Evolutionary conservation across 2,329 filamentous ascomycete genomes (phyloP), one percentile per base, ranked within the genome.

Genomic region (Aspergillus piperis): DNA sequence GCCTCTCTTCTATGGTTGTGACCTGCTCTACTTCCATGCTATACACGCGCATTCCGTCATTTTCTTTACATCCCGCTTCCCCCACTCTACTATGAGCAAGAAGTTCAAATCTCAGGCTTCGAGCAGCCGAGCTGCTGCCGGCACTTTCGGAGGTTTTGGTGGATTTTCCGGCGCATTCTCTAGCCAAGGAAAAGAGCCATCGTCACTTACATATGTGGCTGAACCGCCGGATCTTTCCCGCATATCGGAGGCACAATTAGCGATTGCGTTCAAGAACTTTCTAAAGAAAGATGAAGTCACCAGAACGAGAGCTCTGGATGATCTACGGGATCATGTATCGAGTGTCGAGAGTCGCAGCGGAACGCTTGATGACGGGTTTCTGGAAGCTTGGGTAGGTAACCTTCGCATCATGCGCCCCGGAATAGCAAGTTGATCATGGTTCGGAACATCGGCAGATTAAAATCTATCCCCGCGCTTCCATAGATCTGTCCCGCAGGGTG

Each of bases 251-350:
- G 84, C 92, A 7, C 90, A 95, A 70, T 82, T 94, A 39, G 87
- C 94, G 39, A 92, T 98, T 13, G 87, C 88, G n/a, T 91, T 97
- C 79, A 96, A 97, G 77, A 96, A 96, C 68, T 78, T 97, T 3
- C 84, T 88, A 54, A 99, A 98, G 79, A 96, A 95, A 77, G 94
- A 97, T 78, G 89, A 88, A 70, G 96, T 88, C 10, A 99, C 95
- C 39, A 96, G 96, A 74, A 84, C 89, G 7, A 96, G 94, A 75
- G 94, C 91, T 0, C 80, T 99, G 27, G 93, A 98, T 68, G 94
- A 98, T 55, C 78, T 99, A 19, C 83, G 91, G 51, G 75, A 84
- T 36, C 84, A 90, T 71, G 80, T 91, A 41, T 81, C 84, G 80
- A 74, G 83, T 76, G 44, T 83, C 73, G 73, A 84, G 82, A 62